Percentiles rank a stretch among this genome's conserved stretches.
Evolutionary conservation across 352 stramenopile species (phyloP).

Genomic region (Blastocystis sp.): DNA sequence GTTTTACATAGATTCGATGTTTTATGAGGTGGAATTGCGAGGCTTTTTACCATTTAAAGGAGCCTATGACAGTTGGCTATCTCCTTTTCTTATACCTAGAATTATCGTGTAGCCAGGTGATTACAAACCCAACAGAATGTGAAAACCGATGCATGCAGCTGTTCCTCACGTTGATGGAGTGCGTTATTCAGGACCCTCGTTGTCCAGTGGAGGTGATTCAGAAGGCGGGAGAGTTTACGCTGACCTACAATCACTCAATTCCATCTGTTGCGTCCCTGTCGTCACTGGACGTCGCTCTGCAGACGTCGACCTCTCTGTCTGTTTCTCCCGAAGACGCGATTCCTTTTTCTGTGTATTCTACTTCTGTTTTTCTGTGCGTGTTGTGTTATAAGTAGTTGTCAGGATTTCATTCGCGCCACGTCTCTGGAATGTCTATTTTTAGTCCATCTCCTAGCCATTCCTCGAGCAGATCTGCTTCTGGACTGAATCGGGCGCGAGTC

Average conservation of each 20-base stretch:
- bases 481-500: not conserved
- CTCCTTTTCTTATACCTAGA: not conserved
- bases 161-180: not conserved
- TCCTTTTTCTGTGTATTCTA: not conserved
- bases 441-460: not conserved
- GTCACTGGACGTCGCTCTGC: not conserved
- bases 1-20: not conserved
- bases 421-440: not conserved
- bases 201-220: not conserved
- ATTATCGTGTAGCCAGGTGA: not conserved
- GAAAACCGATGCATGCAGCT: not conserved
- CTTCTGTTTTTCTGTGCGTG: not conserved
- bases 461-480: not conserved
- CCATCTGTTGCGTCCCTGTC: not conserved
- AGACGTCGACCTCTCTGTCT: not conserved
- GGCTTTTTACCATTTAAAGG: conserved; percentile 14
- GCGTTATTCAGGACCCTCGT: not conserved
- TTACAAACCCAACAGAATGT: not conserved
- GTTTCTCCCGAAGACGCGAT: not conserved
- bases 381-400: not conserved
- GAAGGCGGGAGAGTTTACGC: not conserved
- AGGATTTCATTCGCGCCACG: not conserved
- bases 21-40: conserved; percentile 37
- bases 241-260: not conserved
- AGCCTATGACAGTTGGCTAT: not conserved